Conservation (phyloP, 164 flowering plant species). For the Macadamia tetraphylla region DNA sequence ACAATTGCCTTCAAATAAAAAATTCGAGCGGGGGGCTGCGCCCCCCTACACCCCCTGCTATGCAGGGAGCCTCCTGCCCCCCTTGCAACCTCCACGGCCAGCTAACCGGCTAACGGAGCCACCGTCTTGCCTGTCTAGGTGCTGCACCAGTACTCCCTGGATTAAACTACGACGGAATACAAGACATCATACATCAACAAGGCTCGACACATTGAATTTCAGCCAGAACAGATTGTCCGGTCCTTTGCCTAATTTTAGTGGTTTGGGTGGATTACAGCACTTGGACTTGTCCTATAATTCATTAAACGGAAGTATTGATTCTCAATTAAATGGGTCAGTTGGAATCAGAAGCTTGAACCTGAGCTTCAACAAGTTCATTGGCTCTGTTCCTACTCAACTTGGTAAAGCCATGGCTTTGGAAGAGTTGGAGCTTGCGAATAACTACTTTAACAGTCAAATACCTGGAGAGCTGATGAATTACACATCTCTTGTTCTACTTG, state of each 20-base stretch:
- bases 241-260: conserved; percentile 37
- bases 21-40: too few relatives aligned
- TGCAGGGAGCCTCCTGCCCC: too few relatives aligned
- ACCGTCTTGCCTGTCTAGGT: too few relatives aligned
- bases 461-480: conserved; percentile 31
- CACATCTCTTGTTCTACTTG: conserved; percentile 40
- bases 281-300: conserved; percentile 55
- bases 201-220: conserved; percentile 41
- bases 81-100: too few relatives aligned
- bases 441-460: conserved; percentile 24
- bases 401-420: conserved; percentile 37
- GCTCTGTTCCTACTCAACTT: conserved; percentile 34
- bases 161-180: too few relatives aligned
- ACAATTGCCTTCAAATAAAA: too few relatives aligned
- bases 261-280: conserved; percentile 36
- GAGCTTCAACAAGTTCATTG: conserved; percentile 27
- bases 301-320: conserved; percentile 35
- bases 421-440: conserved; percentile 34
- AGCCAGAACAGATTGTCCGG: conserved; percentile 42
- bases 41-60: too few relatives aligned
- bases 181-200: too few relatives aligned
- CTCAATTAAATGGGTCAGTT: conserved; percentile 40
- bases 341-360: conserved; percentile 38
- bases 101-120: too few relatives aligned
- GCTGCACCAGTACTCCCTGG: too few relatives aligned